A percentile compares a stretch with the other conserved stretches of the same genome.
Conservation (phyloP, 345 rosid genomes). For the Trapa bicornis region DNA sequence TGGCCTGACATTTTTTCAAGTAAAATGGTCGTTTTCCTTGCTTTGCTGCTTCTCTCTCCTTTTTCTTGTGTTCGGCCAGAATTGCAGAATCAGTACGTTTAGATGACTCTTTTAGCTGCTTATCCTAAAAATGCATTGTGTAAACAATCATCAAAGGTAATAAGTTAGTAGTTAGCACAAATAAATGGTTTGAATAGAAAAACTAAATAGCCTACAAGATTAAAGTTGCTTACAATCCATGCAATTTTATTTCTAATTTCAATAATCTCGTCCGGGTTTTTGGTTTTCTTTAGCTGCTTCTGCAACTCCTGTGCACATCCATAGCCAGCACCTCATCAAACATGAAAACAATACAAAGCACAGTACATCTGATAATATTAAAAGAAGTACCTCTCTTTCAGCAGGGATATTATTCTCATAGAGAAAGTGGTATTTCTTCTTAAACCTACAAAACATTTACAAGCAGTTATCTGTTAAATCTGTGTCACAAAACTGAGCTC, state of each 20-base stretch:
- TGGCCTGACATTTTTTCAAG: slow-evolving; percentile 58
- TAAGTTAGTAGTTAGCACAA: not conserved
- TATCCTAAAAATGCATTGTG: slow-evolving; percentile 36
- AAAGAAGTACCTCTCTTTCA: slow-evolving; percentile 39
- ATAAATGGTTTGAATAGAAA: not conserved
- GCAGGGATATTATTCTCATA: slow-evolving; percentile 51
- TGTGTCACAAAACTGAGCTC: not conserved
- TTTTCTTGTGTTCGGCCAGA: slow-evolving; percentile 66
- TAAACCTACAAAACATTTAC: slow-evolving; percentile 32
- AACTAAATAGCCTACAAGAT: not conserved
- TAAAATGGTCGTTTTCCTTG: slow-evolving; percentile 75
- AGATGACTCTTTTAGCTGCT: slow-evolving; percentile 52
- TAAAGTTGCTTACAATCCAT: slow-evolving; percentile 46
- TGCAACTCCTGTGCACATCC: slow-evolving; percentile 24
- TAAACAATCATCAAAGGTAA: not conserved
- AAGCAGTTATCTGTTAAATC: not conserved
- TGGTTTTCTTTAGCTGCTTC: slow-evolving; percentile 34
- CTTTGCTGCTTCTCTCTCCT: slow-evolving; percentile 78
- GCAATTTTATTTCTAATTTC: slow-evolving; percentile 25
- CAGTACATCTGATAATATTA: slow-evolving; percentile 1
- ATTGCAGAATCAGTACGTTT: slow-evolving; percentile 48
- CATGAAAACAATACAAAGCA: not conserved
- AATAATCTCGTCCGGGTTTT: slow-evolving; percentile 21
- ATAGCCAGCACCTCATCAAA: not conserved
- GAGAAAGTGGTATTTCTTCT: slow-evolving; percentile 64